Evolutionary conservation across 1,284 basidiomycete genomes (phyloP).

Genomic region (Tylopilus sp.): DNA sequence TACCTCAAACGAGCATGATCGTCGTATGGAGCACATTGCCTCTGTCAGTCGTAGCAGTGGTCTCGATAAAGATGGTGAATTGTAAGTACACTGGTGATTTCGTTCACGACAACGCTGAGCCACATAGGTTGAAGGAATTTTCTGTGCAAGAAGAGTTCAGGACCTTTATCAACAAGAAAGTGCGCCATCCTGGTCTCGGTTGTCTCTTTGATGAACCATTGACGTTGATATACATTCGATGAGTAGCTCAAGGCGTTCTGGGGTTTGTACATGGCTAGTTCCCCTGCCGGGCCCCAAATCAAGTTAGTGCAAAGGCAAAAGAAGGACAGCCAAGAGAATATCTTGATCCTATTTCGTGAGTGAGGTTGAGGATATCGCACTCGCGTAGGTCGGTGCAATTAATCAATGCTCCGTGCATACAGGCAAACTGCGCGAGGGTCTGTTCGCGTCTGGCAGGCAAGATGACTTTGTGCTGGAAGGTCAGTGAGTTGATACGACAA

Average conservation of each 20-base stretch:
- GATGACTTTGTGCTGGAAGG: constrained; percentile 71
- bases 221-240: constrained; percentile 10
- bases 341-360: constrained; percentile 72
- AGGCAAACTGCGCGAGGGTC: constrained; percentile 76
- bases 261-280: constrained; percentile 22
- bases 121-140: constrained; percentile 60
- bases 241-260: constrained; percentile 57
- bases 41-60: constrained; percentile 77
- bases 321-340: constrained; percentile 63
- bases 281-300: constrained; percentile 22
- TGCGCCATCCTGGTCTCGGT: too few relatives aligned
- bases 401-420: constrained; percentile 8
- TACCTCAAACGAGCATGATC: constrained; percentile 23
- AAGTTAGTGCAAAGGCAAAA: constrained; percentile 50
- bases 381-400: constrained; percentile 2
- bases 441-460: constrained; percentile 61
- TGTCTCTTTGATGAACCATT: constrained; percentile 4
- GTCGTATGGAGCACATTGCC: constrained; percentile 63
- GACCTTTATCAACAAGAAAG: constrained; percentile 67
- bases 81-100: constrained; percentile 53
- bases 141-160: constrained; percentile 69
- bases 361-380: constrained; percentile 15
- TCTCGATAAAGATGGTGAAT: constrained; percentile 70
- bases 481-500: constrained; percentile 37
- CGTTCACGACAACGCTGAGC: constrained; percentile 42